phyloP scores from a whole-genome alignment of 306 rosid species.

The Ochetophila trinervis region DNA sequence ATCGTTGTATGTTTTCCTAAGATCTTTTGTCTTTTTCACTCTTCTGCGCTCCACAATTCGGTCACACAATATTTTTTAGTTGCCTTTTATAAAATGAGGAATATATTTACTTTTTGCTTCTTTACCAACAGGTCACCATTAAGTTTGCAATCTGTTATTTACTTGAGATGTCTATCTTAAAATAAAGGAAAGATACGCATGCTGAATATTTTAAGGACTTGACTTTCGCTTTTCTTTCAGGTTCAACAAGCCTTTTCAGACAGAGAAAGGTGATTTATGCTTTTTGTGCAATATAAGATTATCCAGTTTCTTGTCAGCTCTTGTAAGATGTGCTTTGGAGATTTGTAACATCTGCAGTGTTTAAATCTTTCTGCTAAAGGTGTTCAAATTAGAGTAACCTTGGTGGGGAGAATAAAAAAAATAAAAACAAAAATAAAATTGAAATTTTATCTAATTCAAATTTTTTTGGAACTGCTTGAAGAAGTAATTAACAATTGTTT shows the following conservation, averaged over 20 bases:
- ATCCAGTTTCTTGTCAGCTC: not conserved
- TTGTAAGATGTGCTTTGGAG: too few relatives aligned
- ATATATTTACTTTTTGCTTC: too few relatives aligned
- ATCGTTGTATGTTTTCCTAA: too few relatives aligned
- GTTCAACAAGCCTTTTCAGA: conserved; percentile 86
- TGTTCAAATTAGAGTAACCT: not conserved
- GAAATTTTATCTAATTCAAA: not conserved
- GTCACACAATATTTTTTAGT: too few relatives aligned
- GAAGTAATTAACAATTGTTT: not conserved
- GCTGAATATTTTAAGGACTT: not conserved
- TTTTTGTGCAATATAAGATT: not conserved
- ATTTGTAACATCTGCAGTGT: too few relatives aligned
- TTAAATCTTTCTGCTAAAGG: not conserved
- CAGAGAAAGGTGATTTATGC: conserved; percentile 55
- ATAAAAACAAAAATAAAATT: not conserved
- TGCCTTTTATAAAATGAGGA: too few relatives aligned
- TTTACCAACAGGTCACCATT: too few relatives aligned
- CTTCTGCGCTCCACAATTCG: too few relatives aligned
- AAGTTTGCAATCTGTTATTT: not conserved
- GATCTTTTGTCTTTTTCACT: too few relatives aligned
- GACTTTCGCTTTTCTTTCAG: conserved; percentile 37
- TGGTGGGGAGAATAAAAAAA: not conserved
- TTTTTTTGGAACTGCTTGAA: not conserved
- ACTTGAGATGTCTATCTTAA: not conserved
- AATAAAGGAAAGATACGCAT: not conserved